Base-by-base conservation (phyloP, 345 rosid genomes). In the Hibiscus syriacus region DNA sequence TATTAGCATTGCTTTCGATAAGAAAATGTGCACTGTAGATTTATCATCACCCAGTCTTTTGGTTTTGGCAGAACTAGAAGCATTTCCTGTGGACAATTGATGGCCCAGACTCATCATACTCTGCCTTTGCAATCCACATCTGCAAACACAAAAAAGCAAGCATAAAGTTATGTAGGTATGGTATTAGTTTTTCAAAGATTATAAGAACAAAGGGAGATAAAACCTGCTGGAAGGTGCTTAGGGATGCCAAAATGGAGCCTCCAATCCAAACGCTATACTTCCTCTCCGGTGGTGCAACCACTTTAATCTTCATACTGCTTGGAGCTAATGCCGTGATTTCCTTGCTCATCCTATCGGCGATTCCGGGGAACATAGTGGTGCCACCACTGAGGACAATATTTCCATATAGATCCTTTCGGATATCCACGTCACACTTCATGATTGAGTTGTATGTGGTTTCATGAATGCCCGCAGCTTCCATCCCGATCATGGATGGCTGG, bases 111-210 rank as follows among this genome's bases (percentile, higher is more conserved):
- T 85, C 90, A 46, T 85, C 85, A 62, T 85, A 83, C 55, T 85
- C 90, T 10, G 90, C 90, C 84, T 85, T 85, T 19, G 90, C 81
- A 60, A 83, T 85, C 85, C 90, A 85, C 87, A 85, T 85, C 90
- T 85, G 83, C 89, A 80, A 65, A 61, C 20, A 16, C n/a, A n/a
- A n/a, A n/a, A n/a, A n/a, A n/a, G n/a, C n/a, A n/a, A n/a, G n/a
- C 1, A 8, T 27, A 1, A 27, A 27, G 30, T 27, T 27, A 27
- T 27, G 3, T 1, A 27, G 32, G 2, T 29, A 2, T 29, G 32
- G 4, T 29, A 29, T 29, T 5, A 1, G 32, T 29, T 29, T 29
- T 29, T 29, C 8, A 1, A 0, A 36, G n/a, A 36, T 5, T 36
- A 36, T 7, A 36, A 36, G 8, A 64, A 60, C 19, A 14, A 73